phyloP scores from a whole-genome alignment of 306 rosid genomes.

The Cucurbita moschata region DNA sequence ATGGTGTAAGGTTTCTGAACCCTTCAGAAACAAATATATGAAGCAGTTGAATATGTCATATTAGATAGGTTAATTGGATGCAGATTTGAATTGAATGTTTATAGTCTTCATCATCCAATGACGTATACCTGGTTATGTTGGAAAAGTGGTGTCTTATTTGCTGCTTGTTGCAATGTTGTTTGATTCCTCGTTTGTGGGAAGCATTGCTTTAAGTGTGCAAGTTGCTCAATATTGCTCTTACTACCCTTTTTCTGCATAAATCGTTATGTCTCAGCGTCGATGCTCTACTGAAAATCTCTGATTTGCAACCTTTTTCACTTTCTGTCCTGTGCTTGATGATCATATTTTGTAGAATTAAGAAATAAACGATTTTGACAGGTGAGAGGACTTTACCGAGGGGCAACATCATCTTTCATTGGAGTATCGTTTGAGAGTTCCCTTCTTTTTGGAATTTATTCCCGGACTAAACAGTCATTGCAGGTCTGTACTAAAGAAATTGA shows the following conservation, averaged over 20 bases:
- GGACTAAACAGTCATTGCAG: slow-evolving; percentile 64
- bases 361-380: slow-evolving; percentile 37
- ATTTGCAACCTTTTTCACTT: neutral
- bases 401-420: slow-evolving; percentile 84
- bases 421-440: slow-evolving; percentile 86
- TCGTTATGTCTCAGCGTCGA: neutral
- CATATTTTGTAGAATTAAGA: slow-evolving; percentile 11
- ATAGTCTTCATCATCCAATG: neutral
- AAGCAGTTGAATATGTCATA: neutral
- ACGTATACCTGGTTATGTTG: neutral
- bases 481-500: slow-evolving; percentile 28
- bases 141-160: neutral
- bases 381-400: slow-evolving; percentile 89
- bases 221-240: neutral
- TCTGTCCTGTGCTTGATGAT: neutral
- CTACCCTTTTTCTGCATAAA: neutral
- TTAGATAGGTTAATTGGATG: neutral
- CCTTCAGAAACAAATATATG: neutral
- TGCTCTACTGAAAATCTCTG: neutral
- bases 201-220: neutral
- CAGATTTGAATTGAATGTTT: neutral
- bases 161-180: neutral
- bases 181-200: neutral
- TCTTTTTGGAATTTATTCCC: slow-evolving; percentile 82
- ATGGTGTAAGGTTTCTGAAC: slow-evolving; percentile 58